A percentile compares a stretch with the other conserved stretches of the same genome.
These are phyloP conservation scores for Rosa chinensis DNA, from an alignment of 306 rosid genomes.

Conservation along the genomic window DNA sequence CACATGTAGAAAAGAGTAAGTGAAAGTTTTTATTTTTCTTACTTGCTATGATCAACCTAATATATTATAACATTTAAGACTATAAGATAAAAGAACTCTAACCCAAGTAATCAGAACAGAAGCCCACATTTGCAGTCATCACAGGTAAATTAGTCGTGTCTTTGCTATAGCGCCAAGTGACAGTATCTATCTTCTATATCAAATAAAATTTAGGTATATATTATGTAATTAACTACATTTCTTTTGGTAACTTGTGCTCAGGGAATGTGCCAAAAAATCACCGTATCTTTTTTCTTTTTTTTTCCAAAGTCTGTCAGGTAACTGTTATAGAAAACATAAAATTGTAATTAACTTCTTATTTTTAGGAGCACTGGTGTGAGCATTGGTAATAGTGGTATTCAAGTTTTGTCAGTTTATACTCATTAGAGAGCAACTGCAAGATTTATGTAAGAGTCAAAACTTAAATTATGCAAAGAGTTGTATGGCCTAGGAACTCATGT, in stretches of 20 bases:
- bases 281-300: neutral
- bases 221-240: neutral
- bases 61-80: conserved; percentile 26
- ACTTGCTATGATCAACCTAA: conserved; percentile 16
- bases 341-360: neutral
- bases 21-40: conserved; percentile 9
- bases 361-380: neutral
- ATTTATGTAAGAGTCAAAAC: neutral
- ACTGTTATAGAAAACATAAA: neutral
- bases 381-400: neutral
- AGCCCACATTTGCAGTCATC: neutral
- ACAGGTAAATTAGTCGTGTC: neutral
- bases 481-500: neutral
- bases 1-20: conserved; percentile 11
- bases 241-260: neutral
- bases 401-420: neutral
- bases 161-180: neutral
- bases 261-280: neutral
- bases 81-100: neutral
- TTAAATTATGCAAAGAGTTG: neutral
- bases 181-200: neutral
- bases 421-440: neutral
- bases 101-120: conserved; percentile 9
- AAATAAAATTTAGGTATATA: neutral
- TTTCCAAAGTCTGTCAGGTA: neutral